Conservation (phyloP, 495 filamentous ascomycete genomes). For the Penicillium pulvis region DNA sequence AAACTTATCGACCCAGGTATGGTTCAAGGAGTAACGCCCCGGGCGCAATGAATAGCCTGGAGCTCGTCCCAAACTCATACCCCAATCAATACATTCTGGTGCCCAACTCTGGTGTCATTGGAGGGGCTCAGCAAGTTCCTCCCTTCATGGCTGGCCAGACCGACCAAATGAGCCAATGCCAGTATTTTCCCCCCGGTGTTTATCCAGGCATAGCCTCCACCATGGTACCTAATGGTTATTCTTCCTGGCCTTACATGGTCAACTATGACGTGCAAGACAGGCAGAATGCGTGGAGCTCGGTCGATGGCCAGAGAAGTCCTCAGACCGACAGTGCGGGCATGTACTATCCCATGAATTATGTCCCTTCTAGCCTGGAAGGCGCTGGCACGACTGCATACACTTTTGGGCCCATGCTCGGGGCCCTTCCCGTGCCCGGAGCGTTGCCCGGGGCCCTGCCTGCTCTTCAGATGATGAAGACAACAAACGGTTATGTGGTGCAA, state of each 20-base stretch:
- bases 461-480: constrained; percentile 47
- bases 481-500: constrained; percentile 58
- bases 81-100: constrained; percentile 35
- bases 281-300: constrained; percentile 18
- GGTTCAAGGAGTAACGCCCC: constrained; percentile 26
- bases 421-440: constrained; percentile 25
- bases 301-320: constrained; percentile 29
- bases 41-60: constrained; percentile 30
- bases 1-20: constrained; percentile 30
- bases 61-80: constrained; percentile 30
- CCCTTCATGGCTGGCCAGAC: constrained; percentile 27
- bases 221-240: constrained; percentile 29
- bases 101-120: constrained; percentile 31
- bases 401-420: constrained; percentile 24
- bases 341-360: constrained; percentile 23
- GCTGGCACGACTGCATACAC: constrained; percentile 26
- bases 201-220: constrained; percentile 25
- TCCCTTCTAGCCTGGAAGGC: constrained; percentile 23
- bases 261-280: constrained; percentile 27
- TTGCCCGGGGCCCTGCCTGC: constrained; percentile 25
- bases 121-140: constrained; percentile 29
- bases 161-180: constrained; percentile 34
- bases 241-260: constrained; percentile 33
- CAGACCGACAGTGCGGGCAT: constrained; percentile 22
- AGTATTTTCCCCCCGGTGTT: constrained; percentile 31